A percentile compares a stretch with the other conserved stretches of the same genome.
These are phyloP conservation scores for Parathielavia appendiculata DNA, from an alignment of 495 filamentous ascomycete genomes.

Conservation along the genomic window DNA sequence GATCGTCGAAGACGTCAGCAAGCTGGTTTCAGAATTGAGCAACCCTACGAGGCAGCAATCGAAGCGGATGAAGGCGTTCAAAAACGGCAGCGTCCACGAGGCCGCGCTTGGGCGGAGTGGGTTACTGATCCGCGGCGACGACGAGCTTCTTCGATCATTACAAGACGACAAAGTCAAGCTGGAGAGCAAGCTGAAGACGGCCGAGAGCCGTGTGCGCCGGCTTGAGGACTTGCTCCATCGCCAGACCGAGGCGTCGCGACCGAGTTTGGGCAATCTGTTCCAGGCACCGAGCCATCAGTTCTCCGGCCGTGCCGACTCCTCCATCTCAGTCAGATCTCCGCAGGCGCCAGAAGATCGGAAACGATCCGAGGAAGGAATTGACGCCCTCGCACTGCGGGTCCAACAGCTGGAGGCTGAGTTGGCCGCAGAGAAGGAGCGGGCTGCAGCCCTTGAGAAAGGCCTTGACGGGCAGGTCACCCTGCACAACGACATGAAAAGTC, in stretches of 20 bases:
- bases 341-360: slow-evolving; percentile 35
- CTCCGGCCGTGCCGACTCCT: slow-evolving; percentile 39
- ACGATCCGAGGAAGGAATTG: slow-evolving; percentile 35
- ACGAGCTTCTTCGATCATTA: slow-evolving; percentile 62
- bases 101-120: slow-evolving; percentile 71
- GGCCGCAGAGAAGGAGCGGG: slow-evolving; percentile 48
- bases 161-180: slow-evolving; percentile 74
- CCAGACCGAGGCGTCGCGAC: slow-evolving; percentile 66
- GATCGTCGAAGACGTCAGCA: slow-evolving; percentile 49
- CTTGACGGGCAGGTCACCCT: slow-evolving; percentile 51
- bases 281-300: slow-evolving; percentile 37
- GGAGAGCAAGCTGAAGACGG: slow-evolving; percentile 76
- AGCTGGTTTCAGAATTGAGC: slow-evolving; percentile 57
- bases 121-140: slow-evolving; percentile 73
- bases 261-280: slow-evolving; percentile 65
- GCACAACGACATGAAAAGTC: slow-evolving; percentile 61
- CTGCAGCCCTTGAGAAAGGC: slow-evolving; percentile 55
- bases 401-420: slow-evolving; percentile 80
- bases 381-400: slow-evolving; percentile 51
- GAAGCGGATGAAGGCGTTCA: slow-evolving; percentile 85
- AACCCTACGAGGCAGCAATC: slow-evolving; percentile 69
- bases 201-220: slow-evolving; percentile 85
- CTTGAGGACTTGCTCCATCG: slow-evolving; percentile 91
- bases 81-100: slow-evolving; percentile 91
- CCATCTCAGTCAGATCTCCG: slow-evolving; percentile 38